These are phyloP conservation scores for Paraphysoderma sedebokerense DNA, from an alignment of 371 early-diverging fungal genomes.

Conservation along the genomic window DNA sequence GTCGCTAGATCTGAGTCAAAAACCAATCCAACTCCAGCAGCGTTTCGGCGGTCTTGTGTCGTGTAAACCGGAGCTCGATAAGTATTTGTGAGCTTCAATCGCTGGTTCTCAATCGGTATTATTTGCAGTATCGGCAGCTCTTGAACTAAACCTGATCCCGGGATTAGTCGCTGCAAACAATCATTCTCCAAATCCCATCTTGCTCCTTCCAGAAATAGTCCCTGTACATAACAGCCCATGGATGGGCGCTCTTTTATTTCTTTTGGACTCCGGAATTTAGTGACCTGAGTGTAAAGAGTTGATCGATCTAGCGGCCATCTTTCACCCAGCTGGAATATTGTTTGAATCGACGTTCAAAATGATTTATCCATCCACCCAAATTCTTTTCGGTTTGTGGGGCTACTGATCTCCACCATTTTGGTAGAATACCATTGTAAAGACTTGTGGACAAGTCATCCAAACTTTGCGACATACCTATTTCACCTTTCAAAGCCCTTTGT, in stretches of 20 bases:
- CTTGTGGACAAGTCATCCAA: slow-evolving; percentile 31
- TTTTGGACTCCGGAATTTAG: slow-evolving; percentile 20
- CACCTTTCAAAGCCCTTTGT: slow-evolving; percentile 31
- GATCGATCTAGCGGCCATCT: slow-evolving; percentile 38
- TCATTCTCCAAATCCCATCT: slow-evolving; percentile 25
- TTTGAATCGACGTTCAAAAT: slow-evolving; percentile 25
- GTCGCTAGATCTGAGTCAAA: slow-evolving; percentile 38
- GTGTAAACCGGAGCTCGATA: slow-evolving; percentile 40
- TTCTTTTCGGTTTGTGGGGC: slow-evolving; percentile 37
- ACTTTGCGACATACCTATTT: slow-evolving; percentile 36
- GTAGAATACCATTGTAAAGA: slow-evolving; percentile 30
- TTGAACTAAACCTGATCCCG: slow-evolving; percentile 23
- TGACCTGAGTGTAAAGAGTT: slow-evolving; percentile 37
- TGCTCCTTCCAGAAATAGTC: slow-evolving; percentile 36
- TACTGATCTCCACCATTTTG: slow-evolving; percentile 22
- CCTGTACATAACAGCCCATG: slow-evolving; percentile 29
- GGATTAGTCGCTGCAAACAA: slow-evolving; percentile 18
- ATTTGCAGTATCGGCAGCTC: slow-evolving; percentile 34
- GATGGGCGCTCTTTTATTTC: slow-evolving; percentile 26
- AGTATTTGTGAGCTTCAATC: slow-evolving; percentile 32
- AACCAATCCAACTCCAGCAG: slow-evolving; percentile 37
- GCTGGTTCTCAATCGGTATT: slow-evolving; percentile 32
- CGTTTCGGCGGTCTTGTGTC: slow-evolving; percentile 32
- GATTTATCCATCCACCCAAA: slow-evolving; percentile 33
- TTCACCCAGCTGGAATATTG: slow-evolving; percentile 35